Percentiles rank a stretch among this genome's conserved stretches.
Conservation (phyloP, 129 eudicot genomes). For the Artemisia tridentata region DNA sequence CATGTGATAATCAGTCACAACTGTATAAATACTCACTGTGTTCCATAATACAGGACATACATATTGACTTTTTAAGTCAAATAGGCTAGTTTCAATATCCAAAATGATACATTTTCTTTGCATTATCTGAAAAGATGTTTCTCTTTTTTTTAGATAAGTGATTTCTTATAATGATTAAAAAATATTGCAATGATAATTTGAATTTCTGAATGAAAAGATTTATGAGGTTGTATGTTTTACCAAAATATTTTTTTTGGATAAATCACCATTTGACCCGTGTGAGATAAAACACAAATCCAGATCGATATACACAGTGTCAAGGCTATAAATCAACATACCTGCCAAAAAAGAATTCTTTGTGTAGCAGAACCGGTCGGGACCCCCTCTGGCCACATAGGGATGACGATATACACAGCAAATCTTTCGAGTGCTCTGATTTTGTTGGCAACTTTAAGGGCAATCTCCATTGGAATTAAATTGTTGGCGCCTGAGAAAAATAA, state of each 20-base stretch:
- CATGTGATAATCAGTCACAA: neutral
- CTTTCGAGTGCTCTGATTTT: constrained; percentile 78
- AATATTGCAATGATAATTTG: no score
- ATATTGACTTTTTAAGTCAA: neutral
- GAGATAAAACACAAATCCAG: neutral
- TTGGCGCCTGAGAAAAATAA: constrained; percentile 59
- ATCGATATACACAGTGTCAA: neutral
- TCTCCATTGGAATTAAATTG: constrained; percentile 87
- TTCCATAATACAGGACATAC: no score
- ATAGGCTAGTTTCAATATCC: no score
- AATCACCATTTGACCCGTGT: no score
- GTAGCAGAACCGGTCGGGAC: constrained; percentile 81
- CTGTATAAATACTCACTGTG: neutral
- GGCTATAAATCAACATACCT: constrained; percentile 35
- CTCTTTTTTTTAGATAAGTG: no score
- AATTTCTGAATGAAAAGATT: no score
- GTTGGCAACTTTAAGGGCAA: constrained; percentile 67
- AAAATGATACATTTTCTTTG: no score
- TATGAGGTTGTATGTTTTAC: no score
- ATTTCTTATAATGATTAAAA: no score
- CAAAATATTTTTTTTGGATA: no score
- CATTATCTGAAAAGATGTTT: no score
- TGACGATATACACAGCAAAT: constrained; percentile 77
- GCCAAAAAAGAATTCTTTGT: constrained; percentile 85
- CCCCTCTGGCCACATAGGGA: constrained; percentile 99